Evolutionary conservation across 352 stramenopile species (phyloP), one percentile per base, ranked within the genome.

Genomic region (Phytopythium montanum): DNA sequence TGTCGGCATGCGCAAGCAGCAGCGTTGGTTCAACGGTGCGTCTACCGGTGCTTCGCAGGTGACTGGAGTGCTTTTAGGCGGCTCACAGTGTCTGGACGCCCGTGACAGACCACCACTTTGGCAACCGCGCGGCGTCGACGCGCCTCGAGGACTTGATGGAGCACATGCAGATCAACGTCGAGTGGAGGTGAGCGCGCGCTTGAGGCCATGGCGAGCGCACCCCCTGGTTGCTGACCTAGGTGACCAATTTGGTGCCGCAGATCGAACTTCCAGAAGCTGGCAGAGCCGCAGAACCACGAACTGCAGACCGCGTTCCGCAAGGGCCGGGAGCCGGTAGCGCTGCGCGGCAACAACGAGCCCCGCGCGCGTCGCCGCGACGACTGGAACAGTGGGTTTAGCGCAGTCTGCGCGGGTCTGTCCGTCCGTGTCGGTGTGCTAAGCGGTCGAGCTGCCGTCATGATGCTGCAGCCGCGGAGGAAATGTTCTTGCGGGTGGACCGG

Each of bases 231-330:
- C 16, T 26, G 67, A 18, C 14, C 14, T 31, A 36, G 12, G 12
- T 0, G 10, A 9, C 13, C 9, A n/a, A 21, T 46, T 14, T 55
- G 28, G 29, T 18, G 21, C 16, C 16, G 38, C 61, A 92, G 83
- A 70, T 93, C 83, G 31, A 92, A 94, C 65, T 93, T 94, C 58
- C 67, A 92, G 64, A 90, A 92, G 59, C 69, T 94, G 18, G 82
- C 85, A 1, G 76, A 90, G 45, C 82, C 81, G 12, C 72, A 88
- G 45, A 92, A 94, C 63, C 68, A 90, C 66, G 75, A 81, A 0
- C 51, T 92, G 38, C 83, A 92, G 60, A 84, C 64, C 13, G 80
- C 77, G 9, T 94, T 94, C 56, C 82, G 81, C 16, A 82, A 91
- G 56, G 82, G 79, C 21, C 79, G 73, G 44, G 66, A 81, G 5